phyloP scores from a whole-genome alignment of 306 rosid genomes.

The Trichosanthes cucumerina region DNA sequence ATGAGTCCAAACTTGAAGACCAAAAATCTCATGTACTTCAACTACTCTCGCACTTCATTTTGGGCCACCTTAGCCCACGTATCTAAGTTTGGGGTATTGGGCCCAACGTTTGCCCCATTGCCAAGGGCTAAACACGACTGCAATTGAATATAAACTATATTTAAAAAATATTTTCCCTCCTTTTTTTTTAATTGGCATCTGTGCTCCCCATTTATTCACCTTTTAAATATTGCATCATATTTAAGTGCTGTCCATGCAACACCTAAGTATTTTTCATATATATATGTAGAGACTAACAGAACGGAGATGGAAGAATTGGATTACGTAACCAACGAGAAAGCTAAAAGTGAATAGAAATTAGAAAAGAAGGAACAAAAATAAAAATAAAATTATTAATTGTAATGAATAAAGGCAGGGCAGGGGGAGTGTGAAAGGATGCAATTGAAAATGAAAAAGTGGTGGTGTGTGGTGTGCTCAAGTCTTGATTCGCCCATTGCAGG shows the following conservation, averaged over 20 bases:
- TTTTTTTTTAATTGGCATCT: no score
- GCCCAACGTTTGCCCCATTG: background rate
- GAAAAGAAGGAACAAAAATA: background rate
- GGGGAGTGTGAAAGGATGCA: background rate
- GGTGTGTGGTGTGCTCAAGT: background rate
- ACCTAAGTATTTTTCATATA: no score
- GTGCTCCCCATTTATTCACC: no score
- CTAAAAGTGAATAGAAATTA: background rate
- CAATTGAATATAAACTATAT: no score
- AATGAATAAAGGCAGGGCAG: background rate
- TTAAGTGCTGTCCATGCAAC: no score
- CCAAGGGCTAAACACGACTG: background rate
- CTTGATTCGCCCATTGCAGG: slow-evolving; percentile 42
- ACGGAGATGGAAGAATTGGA: background rate
- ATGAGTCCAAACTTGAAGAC: no score
- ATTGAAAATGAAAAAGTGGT: background rate
- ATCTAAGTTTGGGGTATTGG: background rate
- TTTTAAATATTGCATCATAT: no score
- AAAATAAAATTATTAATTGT: background rate
- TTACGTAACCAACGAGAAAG: background rate
- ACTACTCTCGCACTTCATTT: background rate
- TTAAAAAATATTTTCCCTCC: no score
- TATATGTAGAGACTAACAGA: no score
- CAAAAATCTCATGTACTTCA: no score
- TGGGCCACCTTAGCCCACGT: background rate